phyloP scores from a whole-genome alignment of 345 rosid genomes.

The Populus euphratica region DNA sequence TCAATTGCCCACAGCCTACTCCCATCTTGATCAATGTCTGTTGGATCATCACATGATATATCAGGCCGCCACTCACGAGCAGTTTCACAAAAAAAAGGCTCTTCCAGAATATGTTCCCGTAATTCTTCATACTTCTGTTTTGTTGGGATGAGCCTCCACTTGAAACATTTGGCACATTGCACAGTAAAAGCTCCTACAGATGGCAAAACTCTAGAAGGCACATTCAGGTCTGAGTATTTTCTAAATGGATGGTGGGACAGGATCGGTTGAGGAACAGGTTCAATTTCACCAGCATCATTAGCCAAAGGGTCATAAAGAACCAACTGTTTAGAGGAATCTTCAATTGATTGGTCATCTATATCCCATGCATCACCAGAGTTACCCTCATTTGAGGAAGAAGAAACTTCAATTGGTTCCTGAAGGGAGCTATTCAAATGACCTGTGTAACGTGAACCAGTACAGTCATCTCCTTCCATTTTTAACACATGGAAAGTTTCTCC shows the following conservation, averaged over 20 bases:
- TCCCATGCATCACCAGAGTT: constrained; percentile 32
- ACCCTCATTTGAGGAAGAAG: constrained; percentile 36
- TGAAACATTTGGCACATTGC: constrained; percentile 80
- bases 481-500: constrained; percentile 30
- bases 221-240: constrained; percentile 24
- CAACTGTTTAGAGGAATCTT: constrained; percentile 48
- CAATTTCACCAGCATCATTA: constrained; percentile 32
- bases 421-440: constrained; percentile 17
- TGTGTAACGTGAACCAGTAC: constrained; percentile 22
- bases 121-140: constrained; percentile 88
- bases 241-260: constrained; percentile 17
- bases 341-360: constrained; percentile 22
- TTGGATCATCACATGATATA: constrained; percentile 69
- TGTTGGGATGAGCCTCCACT: constrained; percentile 91
- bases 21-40: constrained; percentile 87
- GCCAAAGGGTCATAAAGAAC: constrained; percentile 56
- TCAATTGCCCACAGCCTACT: constrained; percentile 94
- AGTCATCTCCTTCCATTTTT: constrained; percentile 39
- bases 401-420: constrained; percentile 25
- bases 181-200: constrained; percentile 87
- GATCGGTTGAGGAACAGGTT: constrained; percentile 26
- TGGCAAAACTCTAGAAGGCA: constrained; percentile 44
- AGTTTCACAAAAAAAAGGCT: constrained; percentile 64
- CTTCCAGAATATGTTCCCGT: constrained; percentile 68
- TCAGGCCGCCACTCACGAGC: constrained; percentile 79